These are phyloP conservation scores for Lonicera japonica DNA, from an alignment of 129 eudicot genomes.

Conservation along the genomic window DNA sequence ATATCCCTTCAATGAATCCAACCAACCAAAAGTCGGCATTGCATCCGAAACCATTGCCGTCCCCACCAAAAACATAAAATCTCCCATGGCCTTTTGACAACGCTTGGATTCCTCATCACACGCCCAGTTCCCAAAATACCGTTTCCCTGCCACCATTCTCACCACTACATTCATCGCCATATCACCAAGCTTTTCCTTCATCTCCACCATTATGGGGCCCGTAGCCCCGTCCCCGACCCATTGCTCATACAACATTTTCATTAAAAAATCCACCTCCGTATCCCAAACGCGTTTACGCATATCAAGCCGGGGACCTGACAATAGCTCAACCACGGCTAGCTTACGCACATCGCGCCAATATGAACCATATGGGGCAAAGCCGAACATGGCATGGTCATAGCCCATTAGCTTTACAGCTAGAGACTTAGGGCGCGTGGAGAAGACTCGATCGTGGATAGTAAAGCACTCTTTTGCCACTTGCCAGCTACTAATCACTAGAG, in stretches of 20 bases:
- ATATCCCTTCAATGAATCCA: not conserved
- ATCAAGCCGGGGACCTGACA: conserved; percentile 21
- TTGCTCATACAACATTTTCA: conserved; percentile 12
- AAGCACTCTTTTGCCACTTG: conserved; percentile 20
- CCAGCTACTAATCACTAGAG: conserved; percentile 10
- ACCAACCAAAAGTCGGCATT: conserved; percentile 2
- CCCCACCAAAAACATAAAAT: conserved; percentile 1
- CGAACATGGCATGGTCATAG: conserved; percentile 16
- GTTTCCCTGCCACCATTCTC: conserved; percentile 8
- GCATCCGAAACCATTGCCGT: conserved; percentile 6
- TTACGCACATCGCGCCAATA: conserved; percentile 42
- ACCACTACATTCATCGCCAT: not conserved
- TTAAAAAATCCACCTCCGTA: conserved; percentile 8
- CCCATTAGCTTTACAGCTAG: not conserved
- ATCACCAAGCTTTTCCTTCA: conserved; percentile 5
- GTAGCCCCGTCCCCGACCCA: conserved; percentile 12
- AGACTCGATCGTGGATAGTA: not conserved
- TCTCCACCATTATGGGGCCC: not conserved
- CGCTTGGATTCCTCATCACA: not conserved
- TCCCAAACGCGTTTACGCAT: conserved; percentile 17
- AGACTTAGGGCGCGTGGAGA: conserved; percentile 6
- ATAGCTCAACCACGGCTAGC: conserved; percentile 23
- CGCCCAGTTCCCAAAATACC: not conserved
- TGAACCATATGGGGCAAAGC: conserved; percentile 26
- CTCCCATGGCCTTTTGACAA: not conserved